Percentiles rank a stretch among this genome's conserved stretches.
phyloP scores from a whole-genome alignment of 2,329 filamentous ascomycete species.

The Zymoseptoria brevis region DNA sequence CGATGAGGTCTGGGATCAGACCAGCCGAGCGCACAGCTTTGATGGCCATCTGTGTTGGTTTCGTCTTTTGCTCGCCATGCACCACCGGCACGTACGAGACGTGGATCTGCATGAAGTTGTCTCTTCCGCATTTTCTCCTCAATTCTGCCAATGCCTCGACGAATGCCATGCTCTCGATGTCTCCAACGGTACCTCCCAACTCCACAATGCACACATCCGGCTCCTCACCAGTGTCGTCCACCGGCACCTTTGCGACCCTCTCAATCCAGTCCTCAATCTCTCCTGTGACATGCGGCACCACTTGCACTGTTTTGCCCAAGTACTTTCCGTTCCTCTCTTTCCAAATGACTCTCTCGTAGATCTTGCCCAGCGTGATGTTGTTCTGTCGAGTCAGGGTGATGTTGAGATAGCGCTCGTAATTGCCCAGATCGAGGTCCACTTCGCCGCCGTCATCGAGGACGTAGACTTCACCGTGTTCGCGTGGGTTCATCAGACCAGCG shows the following conservation, averaged over 20 bases:
- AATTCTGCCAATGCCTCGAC: conserved; percentile 80
- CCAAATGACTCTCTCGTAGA: conserved; percentile 83
- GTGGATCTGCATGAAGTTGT: conserved; percentile 82
- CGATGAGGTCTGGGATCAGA: conserved; percentile 60
- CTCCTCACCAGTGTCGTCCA: conserved; percentile 72
- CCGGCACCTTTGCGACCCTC: conserved; percentile 73
- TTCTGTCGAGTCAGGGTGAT: conserved; percentile 76
- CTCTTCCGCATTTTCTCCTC: conserved; percentile 60
- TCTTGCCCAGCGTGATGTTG: conserved; percentile 97
- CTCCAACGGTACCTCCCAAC: conserved; percentile 62
- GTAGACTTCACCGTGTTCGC: conserved; percentile 79
- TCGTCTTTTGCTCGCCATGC: conserved; percentile 80
- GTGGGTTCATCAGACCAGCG: conserved; percentile 64
- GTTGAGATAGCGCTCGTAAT: conserved; percentile 74
- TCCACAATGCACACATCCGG: conserved; percentile 90
- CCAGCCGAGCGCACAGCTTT: conserved; percentile 75
- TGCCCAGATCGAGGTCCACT: conserved; percentile 65
- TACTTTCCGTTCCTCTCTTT: conserved; percentile 67
- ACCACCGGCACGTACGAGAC: conserved; percentile 80
- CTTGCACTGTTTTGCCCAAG: conserved; percentile 81
- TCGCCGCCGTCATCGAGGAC: conserved; percentile 79
- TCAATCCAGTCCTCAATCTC: conserved; percentile 91
- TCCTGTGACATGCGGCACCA: conserved; percentile 86
- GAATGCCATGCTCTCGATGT: conserved; percentile 83
- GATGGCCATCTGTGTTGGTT: conserved; percentile 90